Evolutionary conservation across 345 rosid genomes (phyloP), one percentile per base, ranked within the genome.

Genomic region (Gossypium turneri): DNA sequence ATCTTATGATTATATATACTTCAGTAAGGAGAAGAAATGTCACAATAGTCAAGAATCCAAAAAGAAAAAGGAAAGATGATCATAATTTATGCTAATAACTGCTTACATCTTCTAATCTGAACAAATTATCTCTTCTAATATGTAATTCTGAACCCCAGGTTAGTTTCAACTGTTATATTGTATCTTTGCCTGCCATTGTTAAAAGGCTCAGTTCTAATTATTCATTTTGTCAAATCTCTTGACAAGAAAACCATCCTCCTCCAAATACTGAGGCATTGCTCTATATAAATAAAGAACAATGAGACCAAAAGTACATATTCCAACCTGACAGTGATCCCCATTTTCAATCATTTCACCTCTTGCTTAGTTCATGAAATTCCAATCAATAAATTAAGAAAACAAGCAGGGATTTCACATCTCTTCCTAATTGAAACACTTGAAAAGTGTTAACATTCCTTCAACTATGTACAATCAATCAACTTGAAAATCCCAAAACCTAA

Each of bases 261-360:
- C 44, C 13, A 5, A 47, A 65, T 43, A 44, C 9, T 43, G 50
- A 63, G 47, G 57, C 56, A 67, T 67, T 47, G 6, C 71, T 45
- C 38, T 12, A 67, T 45, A 47, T 7, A 55, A 17, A 63, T 22
- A 67, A 67, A 67, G 72, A 47, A 67, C 57, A 48, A 67, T 48
- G 57, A 24, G 41, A 67, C 41, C 41, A 24, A 24, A 22, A 67
- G 7, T 47, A 24, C 27, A 48, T 6, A 13, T 8, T 7, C 38
- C 19, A 66, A 45, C n/a, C n/a, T 22, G 55, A 67, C 38, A 45
- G 9, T 6, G 16, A 66, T 19, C 34, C 27, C 29, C 27, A 20
- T 44, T 66, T 20, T 12, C 53, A 66, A 66, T 45, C n/a, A 45
- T 22, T 12, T 45, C n/a, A 20, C 7, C 34, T 22, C 55, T 44